Base-by-base conservation (phyloP, 345 rosid species). In the Rhodamnia rubescens region DNA sequence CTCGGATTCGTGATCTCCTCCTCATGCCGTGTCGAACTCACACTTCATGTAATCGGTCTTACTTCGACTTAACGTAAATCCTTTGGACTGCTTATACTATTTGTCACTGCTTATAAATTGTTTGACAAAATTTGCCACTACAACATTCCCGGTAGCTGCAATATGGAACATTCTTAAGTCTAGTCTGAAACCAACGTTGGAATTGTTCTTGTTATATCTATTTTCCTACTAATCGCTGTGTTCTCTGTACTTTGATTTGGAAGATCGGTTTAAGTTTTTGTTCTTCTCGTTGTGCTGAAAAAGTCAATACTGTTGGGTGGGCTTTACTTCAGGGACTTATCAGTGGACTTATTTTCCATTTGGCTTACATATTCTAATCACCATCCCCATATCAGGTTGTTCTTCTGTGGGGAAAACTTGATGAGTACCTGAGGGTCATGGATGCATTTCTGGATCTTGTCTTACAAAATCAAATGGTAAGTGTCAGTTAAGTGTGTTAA, bases 361-460 rank as follows among this genome's bases (percentile, higher is more conserved):
- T 27, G 57, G 51, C 85, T 58, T 32, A 64, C 82, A 8, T 52
- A 49, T 83, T 84, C 75, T 59, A 85, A 80, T 44, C 7, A 50
- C 50, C 83, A 64, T 61, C 59, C 24, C 64, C 59, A 85, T 87
- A 52, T 85, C 91, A 95, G 99, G 95, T 85, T 87, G 91, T 91
- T 82, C 86, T 89, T 85, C 90, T 90, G 87, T 92, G 90, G 88
- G 92, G 91, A 85, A 87, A 87, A 87, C 95, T 93, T 87, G 91
- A 91, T 89, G 94, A 92, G 86, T 94, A 92, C 91, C 85, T 96
- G 88, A 94, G 83, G 88, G 93, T 95, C 88, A 92, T 92, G 85
- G 99, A 96, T 86, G 93, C 98, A 87, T 96, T 91, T 90, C 86
- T 94, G 83, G 99, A 94, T 86, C 90, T 96, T 84, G 85, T 95